Evolutionary conservation across 129 eudicot species (phyloP), one percentile per base, ranked within the genome.

Genomic region (Chrysanthemum makinoi): DNA sequence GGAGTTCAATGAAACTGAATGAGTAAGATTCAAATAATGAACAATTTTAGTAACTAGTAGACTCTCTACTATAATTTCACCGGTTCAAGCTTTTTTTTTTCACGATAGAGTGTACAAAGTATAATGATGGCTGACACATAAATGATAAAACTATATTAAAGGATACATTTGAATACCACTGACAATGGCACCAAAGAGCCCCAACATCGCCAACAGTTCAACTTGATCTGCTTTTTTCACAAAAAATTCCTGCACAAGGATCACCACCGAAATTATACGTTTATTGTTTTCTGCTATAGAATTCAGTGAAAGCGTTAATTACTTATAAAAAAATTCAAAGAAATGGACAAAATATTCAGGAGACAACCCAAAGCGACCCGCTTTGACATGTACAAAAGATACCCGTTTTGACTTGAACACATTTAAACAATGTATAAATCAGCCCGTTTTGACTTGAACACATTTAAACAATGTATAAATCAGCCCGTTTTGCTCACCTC

Each of bases 191-290:
- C 98, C 98, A 75, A 92, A 92, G 14, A 89, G 68, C 30, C 98
- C 98, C 88, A 92, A 72, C 91, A 92, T 89, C 47, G 95, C 91
- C 98, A 92, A 83, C 58, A 92, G 96, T 80, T 92, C 98, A 10
- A 85, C 80, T 83, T 82, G 80, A 77, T 92, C 95, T 43, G 96
- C 95, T 70, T 83, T 70, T 85, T 87, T 92, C 19, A 85, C 91
- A 69, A 92, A 80, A 85, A 77, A 89, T 65, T 92, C 98, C 96
- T 92, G 85, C 80, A 78, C 30, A 70, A 58, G 46, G 70, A 46
- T 72, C 15, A 10, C 14, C 65, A 59, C 10, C 1, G 9, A 59
- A 59, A 10, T 24, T 7, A 39, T 7, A 39, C 10, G 0, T 39
- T 39, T 39, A 39, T 39, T 39, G 46, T 6, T 39, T 39, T 39